Conservation (phyloP, 2,329 filamentous ascomycete genomes). For the Alternaria rosae region DNA sequence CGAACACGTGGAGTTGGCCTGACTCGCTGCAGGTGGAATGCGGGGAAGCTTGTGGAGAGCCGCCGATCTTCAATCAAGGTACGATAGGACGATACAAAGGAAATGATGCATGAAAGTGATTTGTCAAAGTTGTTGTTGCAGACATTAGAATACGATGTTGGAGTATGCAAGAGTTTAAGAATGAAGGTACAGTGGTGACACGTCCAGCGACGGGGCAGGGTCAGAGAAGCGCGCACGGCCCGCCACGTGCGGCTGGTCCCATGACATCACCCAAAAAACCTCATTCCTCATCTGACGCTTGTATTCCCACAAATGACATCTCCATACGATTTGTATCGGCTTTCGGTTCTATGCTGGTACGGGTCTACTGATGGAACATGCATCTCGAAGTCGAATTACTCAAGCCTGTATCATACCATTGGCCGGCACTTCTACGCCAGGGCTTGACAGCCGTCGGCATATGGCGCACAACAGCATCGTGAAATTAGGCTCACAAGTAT, state of each 20-base stretch:
- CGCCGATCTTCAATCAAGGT: neutral
- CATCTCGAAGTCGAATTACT: neutral
- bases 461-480: neutral
- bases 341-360: neutral
- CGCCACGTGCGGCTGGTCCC: constrained; percentile 6
- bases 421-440: neutral
- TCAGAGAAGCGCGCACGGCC: constrained; percentile 2
- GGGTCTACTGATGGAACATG: neutral
- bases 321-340: neutral
- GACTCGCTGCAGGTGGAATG: constrained; percentile 12
- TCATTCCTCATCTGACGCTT: neutral
- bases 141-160: neutral
- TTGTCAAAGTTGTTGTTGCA: neutral
- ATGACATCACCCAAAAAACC: constrained; percentile 11
- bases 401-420: neutral
- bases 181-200: neutral
- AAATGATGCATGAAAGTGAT: neutral
- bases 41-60: constrained; percentile 13
- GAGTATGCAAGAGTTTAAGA: neutral
- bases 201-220: neutral
- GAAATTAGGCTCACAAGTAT: neutral
- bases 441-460: neutral
- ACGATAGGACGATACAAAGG: neutral
- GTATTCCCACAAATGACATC: constrained; percentile 3
- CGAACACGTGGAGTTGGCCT: constrained; percentile 23